Conservation (phyloP, 805 yeast genomes). For the Diddensiella santjacobensis region DNA sequence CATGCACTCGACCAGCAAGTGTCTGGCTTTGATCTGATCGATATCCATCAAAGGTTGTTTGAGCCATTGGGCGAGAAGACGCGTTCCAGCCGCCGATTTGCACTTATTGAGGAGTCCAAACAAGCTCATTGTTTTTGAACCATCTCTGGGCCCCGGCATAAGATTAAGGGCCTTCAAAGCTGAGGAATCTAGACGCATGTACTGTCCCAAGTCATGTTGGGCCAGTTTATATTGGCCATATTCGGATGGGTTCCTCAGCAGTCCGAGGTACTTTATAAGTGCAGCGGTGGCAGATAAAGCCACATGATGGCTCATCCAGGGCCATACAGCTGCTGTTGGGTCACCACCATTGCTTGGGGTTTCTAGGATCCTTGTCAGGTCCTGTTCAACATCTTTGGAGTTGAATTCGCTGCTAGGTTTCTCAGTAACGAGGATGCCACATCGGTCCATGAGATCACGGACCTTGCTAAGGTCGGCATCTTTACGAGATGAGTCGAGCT, state of each 20-base stretch:
- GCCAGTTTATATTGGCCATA: conserved; percentile 51
- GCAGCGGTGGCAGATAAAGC: conserved; percentile 68
- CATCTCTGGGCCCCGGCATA: conserved; percentile 57
- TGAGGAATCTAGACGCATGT: conserved; percentile 86
- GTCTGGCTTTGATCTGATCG: conserved; percentile 60
- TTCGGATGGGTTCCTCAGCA: conserved; percentile 54
- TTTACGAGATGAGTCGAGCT: conserved; percentile 37
- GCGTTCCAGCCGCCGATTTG: conserved; percentile 83
- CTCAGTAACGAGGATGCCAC: conserved; percentile 68
- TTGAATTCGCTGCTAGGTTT: conserved; percentile 55
- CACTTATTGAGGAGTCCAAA: conserved; percentile 85
- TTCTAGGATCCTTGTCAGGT: conserved; percentile 62
- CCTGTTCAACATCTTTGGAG: conserved; percentile 70
- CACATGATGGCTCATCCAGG: conserved; percentile 40
- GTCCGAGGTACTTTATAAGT: conserved; percentile 60
- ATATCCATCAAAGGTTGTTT: conserved; percentile 85
- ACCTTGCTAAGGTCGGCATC: conserved; percentile 64
- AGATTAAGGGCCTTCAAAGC: conserved; percentile 85
- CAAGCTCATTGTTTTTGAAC: conserved; percentile 55
- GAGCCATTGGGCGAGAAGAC: conserved; percentile 88
- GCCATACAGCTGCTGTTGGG: conserved; percentile 21
- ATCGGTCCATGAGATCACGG: conserved; percentile 67
- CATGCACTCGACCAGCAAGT: conserved; percentile 66
- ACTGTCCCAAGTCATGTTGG: conserved; percentile 69
- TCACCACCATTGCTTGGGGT: conserved; percentile 8